Conservation (phyloP, 495 filamentous ascomycete genomes). For the Annulohypoxylon nitens region DNA sequence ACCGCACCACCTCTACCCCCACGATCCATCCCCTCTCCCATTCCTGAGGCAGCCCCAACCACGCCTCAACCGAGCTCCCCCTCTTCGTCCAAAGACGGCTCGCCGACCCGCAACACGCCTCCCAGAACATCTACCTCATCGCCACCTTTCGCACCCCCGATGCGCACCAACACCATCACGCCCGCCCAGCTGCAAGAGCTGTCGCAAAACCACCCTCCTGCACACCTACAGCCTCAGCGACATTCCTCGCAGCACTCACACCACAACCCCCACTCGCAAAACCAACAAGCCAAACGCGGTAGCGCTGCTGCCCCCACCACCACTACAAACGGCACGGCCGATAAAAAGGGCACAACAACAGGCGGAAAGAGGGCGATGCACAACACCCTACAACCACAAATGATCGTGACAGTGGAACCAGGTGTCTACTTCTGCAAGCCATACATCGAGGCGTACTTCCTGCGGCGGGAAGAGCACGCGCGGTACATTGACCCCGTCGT, state of each 20-base stretch:
- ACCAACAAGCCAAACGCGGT: slow-evolving; percentile 25
- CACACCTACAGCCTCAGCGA: neutral
- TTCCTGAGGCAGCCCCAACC: neutral
- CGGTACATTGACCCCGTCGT: slow-evolving; percentile 80
- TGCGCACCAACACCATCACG: neutral
- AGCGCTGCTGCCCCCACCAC: slow-evolving; percentile 13
- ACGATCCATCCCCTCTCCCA: slow-evolving; percentile 16
- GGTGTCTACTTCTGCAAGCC: slow-evolving; percentile 81
- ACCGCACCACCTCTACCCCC: slow-evolving; percentile 16
- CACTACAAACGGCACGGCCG: slow-evolving; percentile 10
- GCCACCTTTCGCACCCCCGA: neutral
- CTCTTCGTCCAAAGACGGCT: neutral
- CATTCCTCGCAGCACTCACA: neutral
- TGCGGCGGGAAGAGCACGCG: slow-evolving; percentile 70
- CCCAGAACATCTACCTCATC: neutral
- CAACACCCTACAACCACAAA: slow-evolving; percentile 68
- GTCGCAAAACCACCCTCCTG: slow-evolving; percentile 3
- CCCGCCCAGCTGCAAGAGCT: neutral
- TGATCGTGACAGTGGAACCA: slow-evolving; percentile 90
- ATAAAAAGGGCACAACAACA: neutral
- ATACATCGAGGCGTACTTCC: slow-evolving; percentile 72
- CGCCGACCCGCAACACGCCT: neutral
- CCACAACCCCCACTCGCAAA: neutral
- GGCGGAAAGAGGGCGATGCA: slow-evolving; percentile 18
- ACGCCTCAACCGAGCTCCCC: slow-evolving; percentile 7